Evolutionary conservation across 495 filamentous ascomycete species (phyloP).

Genomic region (Halenospora varia): DNA sequence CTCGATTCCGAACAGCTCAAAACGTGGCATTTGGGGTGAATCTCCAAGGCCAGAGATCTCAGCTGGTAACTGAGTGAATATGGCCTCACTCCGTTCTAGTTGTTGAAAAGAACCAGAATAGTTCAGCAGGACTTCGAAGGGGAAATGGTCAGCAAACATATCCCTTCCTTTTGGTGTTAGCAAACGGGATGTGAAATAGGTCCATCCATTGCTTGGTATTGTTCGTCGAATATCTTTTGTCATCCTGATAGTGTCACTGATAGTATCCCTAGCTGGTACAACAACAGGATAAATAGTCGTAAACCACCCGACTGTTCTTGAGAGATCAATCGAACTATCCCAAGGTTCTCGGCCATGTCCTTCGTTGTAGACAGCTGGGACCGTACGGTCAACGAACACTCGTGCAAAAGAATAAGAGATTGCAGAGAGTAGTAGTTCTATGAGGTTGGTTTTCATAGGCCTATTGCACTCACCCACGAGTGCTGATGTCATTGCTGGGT

Average conservation of each 20-base stretch:
- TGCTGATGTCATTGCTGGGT: not conserved
- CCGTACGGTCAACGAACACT: not conserved
- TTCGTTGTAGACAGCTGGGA: not conserved
- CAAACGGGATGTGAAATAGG: not conserved
- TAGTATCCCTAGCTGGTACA: not conserved
- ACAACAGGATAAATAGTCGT: not conserved
- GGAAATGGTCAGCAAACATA: not conserved
- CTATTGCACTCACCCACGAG: not conserved
- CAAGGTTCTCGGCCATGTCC: not conserved
- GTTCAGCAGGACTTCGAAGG: too few species aligned
- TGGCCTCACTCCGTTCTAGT: too few species aligned
- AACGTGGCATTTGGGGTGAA: too few species aligned
- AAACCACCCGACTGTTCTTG: not conserved
- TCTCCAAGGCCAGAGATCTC: too few species aligned
- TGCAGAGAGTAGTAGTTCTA: not conserved
- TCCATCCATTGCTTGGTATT: not conserved
- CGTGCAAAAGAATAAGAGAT: not conserved
- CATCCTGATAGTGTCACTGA: not conserved
- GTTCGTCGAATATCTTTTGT: not conserved
- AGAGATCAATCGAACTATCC: not conserved
- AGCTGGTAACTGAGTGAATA: too few species aligned
- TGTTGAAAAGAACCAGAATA: too few species aligned
- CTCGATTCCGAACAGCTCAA: too few species aligned
- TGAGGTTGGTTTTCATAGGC: not conserved
- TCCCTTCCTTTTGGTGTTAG: slow-evolving; percentile 1